A percentile compares a stretch with the other conserved stretches of the same genome.
Evolutionary conservation across 768 basidiomycete species (phyloP).

Genomic region (Psilocybe subaeruginosa): DNA sequence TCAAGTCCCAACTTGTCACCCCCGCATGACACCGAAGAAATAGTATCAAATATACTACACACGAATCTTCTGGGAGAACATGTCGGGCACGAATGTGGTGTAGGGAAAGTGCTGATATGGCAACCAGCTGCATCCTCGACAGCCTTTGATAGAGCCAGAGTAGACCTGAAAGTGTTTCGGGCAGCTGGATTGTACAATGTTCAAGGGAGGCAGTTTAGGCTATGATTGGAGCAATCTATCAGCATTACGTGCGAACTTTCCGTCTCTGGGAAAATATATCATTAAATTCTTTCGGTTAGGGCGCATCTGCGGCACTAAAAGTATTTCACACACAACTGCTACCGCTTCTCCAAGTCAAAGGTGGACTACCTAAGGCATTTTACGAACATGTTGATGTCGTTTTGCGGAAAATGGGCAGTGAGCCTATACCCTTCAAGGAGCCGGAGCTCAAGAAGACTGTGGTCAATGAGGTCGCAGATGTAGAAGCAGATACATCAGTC

Average conservation of each 20-base stretch:
- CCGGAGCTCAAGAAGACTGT: neutral
- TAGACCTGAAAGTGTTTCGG: slow-evolving; percentile 25
- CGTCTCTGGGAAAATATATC: neutral
- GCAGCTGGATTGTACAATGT: slow-evolving; percentile 73
- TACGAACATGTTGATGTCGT: slow-evolving; percentile 48
- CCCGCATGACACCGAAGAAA: slow-evolving; percentile 58
- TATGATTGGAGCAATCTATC: slow-evolving; percentile 74
- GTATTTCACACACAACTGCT: slow-evolving; percentile 54
- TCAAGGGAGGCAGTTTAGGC: slow-evolving; percentile 74
- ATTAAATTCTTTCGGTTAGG: slow-evolving; percentile 32
- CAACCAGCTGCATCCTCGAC: slow-evolving; percentile 54
- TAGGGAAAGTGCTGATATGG: slow-evolving; percentile 77
- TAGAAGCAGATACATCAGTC: slow-evolving; percentile 17
- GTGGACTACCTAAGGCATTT: slow-evolving; percentile 50
- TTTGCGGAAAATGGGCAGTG: slow-evolving; percentile 55
- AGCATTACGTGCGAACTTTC: slow-evolving; percentile 67
- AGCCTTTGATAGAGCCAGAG: slow-evolving; percentile 35
- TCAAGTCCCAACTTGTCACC: slow-evolving; percentile 50
- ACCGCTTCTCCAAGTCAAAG: slow-evolving; percentile 40
- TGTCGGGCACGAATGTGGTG: slow-evolving; percentile 74
- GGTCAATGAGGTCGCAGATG: neutral
- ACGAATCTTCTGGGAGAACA: slow-evolving; percentile 75
- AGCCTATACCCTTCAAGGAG: slow-evolving; percentile 28
- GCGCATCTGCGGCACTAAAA: slow-evolving; percentile 49
- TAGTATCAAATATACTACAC: slow-evolving; percentile 62